Evolutionary conservation across 139 green algal genomes (phyloP).

Genomic region (Penium margaritaceum): DNA sequence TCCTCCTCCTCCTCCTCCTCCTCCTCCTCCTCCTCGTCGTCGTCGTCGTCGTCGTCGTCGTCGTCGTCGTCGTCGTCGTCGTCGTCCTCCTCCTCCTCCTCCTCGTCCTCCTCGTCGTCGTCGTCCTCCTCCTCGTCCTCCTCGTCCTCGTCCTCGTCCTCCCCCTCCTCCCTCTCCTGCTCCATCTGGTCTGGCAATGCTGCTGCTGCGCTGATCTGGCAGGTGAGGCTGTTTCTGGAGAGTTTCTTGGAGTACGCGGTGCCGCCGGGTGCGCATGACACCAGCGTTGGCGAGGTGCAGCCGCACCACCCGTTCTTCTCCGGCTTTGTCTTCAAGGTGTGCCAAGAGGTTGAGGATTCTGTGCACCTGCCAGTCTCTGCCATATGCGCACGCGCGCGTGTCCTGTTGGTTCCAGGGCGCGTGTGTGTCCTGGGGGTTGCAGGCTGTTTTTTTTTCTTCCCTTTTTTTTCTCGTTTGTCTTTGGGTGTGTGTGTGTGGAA

Average conservation of each 20-base stretch:
- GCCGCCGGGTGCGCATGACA: slow-evolving; percentile 34
- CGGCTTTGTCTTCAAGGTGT: slow-evolving; percentile 67
- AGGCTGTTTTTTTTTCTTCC: background rate
- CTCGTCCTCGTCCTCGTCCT: background rate
- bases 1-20: too few species aligned
- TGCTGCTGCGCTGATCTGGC: background rate
- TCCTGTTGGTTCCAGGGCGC: background rate
- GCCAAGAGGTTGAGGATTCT: too few species aligned
- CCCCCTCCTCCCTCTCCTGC: background rate
- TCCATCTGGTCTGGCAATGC: background rate
- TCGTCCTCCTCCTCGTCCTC: too few species aligned
- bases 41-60: background rate
- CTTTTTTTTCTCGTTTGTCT: background rate
- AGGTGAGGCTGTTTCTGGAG: slow-evolving; percentile 70
- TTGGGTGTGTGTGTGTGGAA: too few species aligned
- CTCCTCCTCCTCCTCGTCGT: background rate
- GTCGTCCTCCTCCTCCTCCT: background rate
- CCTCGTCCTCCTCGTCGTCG: background rate
- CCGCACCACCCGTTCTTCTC: slow-evolving; percentile 54
- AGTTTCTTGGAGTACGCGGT: slow-evolving; percentile 48
- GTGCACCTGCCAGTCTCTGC: background rate
- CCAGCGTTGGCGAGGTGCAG: slow-evolving; percentile 42
- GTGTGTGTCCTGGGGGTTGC: background rate
- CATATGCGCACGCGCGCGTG: background rate
- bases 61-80: background rate